Evolutionary conservation across 2,329 filamentous ascomycete species (phyloP).

Genomic region (Aspergillus sp.): DNA sequence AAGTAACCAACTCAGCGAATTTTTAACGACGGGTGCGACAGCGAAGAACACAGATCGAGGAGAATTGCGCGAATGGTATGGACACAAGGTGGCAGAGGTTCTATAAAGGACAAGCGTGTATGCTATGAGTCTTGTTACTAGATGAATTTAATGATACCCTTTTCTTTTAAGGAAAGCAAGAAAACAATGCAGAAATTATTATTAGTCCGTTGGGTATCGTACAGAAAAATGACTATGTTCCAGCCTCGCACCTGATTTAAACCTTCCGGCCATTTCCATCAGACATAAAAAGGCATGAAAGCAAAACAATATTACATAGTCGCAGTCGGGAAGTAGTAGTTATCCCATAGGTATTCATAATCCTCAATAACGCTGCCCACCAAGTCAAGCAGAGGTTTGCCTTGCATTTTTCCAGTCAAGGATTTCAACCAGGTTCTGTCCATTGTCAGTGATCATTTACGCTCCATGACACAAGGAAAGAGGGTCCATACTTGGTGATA

Average conservation of each 20-base stretch:
- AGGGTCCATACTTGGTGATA: conserved; percentile 56
- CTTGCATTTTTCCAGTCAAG: conserved; percentile 60
- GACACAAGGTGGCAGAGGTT: conserved; percentile 58
- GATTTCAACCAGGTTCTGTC: conserved; percentile 55
- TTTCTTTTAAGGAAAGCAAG: background rate
- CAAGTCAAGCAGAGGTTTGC: conserved; percentile 69
- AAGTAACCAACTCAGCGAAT: conserved; percentile 66
- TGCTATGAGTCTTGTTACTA: conserved; percentile 12
- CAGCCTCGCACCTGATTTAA: background rate
- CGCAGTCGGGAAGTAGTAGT: conserved; percentile 79
- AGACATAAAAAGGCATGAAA: background rate
- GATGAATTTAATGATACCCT: conserved; percentile 21
- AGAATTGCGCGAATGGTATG: conserved; percentile 77
- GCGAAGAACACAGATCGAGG: conserved; percentile 49
- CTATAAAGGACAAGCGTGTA: conserved; percentile 45
- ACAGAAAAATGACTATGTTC: conserved; percentile 1
- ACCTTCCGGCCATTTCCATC: background rate
- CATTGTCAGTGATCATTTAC: conserved; percentile 16
- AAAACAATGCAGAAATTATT: background rate
- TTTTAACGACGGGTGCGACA: conserved; percentile 47
- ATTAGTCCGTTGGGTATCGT: conserved; percentile 1
- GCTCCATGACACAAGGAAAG: background rate
- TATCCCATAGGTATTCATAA: conserved; percentile 96
- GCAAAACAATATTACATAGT: conserved; percentile 31
- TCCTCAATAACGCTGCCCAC: conserved; percentile 83